phyloP scores from a whole-genome alignment of 192 early-diverging fungal genomes.

The Mortierella antarctica region DNA sequence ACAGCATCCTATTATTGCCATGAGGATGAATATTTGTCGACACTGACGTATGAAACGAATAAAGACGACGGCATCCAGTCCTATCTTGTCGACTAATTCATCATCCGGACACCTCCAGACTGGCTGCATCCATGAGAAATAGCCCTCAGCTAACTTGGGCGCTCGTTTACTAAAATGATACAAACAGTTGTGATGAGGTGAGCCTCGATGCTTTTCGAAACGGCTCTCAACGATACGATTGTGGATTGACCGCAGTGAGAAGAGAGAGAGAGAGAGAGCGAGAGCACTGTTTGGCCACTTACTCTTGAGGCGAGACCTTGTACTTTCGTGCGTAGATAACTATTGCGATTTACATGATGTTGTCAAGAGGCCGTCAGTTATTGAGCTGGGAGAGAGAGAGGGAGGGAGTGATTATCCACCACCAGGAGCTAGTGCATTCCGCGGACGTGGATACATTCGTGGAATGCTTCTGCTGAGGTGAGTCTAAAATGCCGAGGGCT shows the following conservation, averaged over 20 bases:
- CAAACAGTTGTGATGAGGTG: neutral
- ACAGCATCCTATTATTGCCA: slow-evolving; percentile 68
- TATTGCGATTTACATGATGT: neutral
- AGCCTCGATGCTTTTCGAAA: neutral
- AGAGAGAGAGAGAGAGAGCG: neutral
- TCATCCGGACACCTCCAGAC: slow-evolving; percentile 69
- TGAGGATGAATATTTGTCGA: slow-evolving; percentile 65
- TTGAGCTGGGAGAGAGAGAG: no score
- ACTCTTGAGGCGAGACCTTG: slow-evolving; percentile 37
- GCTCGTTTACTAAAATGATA: slow-evolving; percentile 60
- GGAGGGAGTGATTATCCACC: no score
- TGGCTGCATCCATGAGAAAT: slow-evolving; percentile 73
- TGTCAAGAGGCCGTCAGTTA: no score
- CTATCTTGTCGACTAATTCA: slow-evolving; percentile 70
- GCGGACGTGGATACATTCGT: no score
- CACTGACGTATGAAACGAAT: slow-evolving; percentile 73
- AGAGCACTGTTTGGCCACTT: slow-evolving; percentile 2
- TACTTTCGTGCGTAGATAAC: slow-evolving; percentile 52
- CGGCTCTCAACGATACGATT: neutral
- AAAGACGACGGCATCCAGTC: slow-evolving; percentile 78
- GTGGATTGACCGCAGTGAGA: neutral
- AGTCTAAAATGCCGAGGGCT: no score
- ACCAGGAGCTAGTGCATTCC: no score
- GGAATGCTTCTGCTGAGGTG: no score
- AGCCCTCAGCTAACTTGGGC: slow-evolving; percentile 69